Conservation (phyloP, 139 green algal species). For the Chara braunii region DNA sequence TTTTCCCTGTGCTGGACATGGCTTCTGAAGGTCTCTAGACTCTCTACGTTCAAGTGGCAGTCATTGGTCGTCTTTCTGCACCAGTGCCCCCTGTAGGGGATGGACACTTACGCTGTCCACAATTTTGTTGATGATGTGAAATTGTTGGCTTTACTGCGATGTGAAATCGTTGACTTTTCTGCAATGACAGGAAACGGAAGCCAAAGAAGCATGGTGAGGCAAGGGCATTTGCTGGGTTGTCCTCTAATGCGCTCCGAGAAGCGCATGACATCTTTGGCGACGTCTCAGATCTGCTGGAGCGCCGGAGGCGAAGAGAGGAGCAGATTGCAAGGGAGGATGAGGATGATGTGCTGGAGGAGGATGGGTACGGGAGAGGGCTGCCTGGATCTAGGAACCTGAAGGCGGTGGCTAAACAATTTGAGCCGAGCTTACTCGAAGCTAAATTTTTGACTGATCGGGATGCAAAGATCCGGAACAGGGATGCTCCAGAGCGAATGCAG, state of each 20-base stretch:
- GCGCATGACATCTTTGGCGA: conserved; percentile 79
- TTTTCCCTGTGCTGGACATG: too few species aligned
- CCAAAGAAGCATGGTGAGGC: conserved; percentile 23
- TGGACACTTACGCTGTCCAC: too few species aligned
- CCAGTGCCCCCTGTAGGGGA: too few species aligned
- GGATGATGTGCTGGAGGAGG: conserved; percentile 33
- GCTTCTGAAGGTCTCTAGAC: too few species aligned
- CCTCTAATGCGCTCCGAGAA: conserved; percentile 49
- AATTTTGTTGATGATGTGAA: too few species aligned
- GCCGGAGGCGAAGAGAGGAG: conserved; percentile 9
- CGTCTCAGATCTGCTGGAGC: conserved; percentile 28
- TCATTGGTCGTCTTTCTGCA: too few species aligned
- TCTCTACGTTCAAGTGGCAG: too few species aligned
- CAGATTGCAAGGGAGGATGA: conserved; percentile 29
- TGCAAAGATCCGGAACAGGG: conserved; percentile 60
- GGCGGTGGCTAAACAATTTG: conserved; percentile 50
- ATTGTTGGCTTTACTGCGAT: too few species aligned
- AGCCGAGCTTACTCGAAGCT: conserved; percentile 64
- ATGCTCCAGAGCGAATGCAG: conserved; percentile 80
- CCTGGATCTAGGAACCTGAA: conserved; percentile 45
- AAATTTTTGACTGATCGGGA: conserved; percentile 66
- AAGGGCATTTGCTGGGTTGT: not conserved
- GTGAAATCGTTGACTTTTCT: too few species aligned
- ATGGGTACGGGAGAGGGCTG: conserved; percentile 27
- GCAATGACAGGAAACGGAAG: not conserved